Evolutionary conservation across 441 rosid genomes (phyloP).

Genomic region (Adansonia madagascariensis): DNA sequence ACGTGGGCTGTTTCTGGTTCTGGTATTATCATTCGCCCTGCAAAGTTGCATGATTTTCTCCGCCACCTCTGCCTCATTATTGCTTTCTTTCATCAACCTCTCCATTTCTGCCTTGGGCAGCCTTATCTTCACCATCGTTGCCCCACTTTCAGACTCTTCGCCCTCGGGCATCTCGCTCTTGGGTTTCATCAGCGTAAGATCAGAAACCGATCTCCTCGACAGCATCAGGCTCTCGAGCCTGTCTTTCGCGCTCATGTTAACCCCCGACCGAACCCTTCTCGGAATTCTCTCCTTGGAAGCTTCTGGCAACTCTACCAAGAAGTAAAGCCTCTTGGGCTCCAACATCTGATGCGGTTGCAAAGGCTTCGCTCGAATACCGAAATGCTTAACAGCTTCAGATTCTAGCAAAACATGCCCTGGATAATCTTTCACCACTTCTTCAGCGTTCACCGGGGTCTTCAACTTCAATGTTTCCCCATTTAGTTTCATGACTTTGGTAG

Average conservation of each 20-base stretch:
- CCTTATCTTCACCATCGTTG: conserved; percentile 62
- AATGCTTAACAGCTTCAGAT: conserved; percentile 82
- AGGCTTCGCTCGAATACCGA: conserved; percentile 77
- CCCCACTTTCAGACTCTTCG: conserved; percentile 23
- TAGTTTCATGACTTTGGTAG: conserved; percentile 77
- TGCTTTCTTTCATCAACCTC: conserved; percentile 67
- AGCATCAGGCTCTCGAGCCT: conserved; percentile 80
- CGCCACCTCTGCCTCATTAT: conserved; percentile 60
- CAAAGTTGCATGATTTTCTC: conserved; percentile 67
- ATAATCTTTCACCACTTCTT: conserved; percentile 57
- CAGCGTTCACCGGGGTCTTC: conserved; percentile 80
- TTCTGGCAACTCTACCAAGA: conserved; percentile 74
- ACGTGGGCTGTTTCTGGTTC: conserved; percentile 25
- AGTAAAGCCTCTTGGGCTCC: conserved; percentile 74
- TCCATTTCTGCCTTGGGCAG: conserved; percentile 70
- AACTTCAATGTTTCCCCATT: conserved; percentile 79
- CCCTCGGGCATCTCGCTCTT: conserved; percentile 1
- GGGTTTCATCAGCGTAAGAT: conserved; percentile 58
- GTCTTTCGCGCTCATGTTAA: conserved; percentile 80
- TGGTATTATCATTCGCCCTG: conserved; percentile 29
- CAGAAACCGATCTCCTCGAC: conserved; percentile 77
- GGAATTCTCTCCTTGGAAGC: conserved; percentile 44
- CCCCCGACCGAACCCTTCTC: conserved; percentile 77
- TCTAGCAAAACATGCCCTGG: conserved; percentile 79
- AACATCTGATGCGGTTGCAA: conserved; percentile 54